Conservation (phyloP, 176 grass and related monocot species). For the Saccharum spontaneum region DNA sequence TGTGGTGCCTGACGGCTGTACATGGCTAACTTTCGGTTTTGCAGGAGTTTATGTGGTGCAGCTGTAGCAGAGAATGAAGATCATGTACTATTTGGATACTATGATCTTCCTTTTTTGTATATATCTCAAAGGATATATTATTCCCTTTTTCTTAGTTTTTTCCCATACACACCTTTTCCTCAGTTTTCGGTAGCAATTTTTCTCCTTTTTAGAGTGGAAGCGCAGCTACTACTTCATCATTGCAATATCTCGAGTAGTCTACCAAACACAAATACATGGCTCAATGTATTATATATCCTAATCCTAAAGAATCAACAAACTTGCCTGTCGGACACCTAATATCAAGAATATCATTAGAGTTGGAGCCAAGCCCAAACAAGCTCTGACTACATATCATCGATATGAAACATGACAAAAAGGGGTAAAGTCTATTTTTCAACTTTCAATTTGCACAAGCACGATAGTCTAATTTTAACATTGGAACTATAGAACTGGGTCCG, state of each 20-base stretch:
- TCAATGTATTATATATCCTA: background rate
- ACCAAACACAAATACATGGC: background rate
- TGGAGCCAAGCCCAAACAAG: no score
- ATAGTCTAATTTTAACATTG: no score
- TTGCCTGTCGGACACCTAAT: background rate
- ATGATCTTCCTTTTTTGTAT: background rate
- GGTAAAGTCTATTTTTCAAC: no score
- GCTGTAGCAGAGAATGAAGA: background rate
- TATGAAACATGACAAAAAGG: no score
- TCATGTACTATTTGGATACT: background rate
- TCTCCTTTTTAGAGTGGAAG: background rate
- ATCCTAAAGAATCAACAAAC: background rate
- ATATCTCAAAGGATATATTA: background rate
- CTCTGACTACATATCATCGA: no score
- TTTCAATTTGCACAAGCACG: no score
- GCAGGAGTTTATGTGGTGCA: constrained; percentile 7
- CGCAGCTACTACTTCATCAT: background rate
- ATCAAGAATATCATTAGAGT: background rate
- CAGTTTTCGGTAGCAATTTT: background rate
- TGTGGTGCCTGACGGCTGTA: background rate
- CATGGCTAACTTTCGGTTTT: constrained; percentile 10
- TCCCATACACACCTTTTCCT: background rate
- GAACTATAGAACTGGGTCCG: no score
- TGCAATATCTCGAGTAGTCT: background rate
- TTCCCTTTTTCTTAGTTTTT: background rate